phyloP scores from a whole-genome alignment of 805 yeast genomes.

The Candida michaelii region DNA sequence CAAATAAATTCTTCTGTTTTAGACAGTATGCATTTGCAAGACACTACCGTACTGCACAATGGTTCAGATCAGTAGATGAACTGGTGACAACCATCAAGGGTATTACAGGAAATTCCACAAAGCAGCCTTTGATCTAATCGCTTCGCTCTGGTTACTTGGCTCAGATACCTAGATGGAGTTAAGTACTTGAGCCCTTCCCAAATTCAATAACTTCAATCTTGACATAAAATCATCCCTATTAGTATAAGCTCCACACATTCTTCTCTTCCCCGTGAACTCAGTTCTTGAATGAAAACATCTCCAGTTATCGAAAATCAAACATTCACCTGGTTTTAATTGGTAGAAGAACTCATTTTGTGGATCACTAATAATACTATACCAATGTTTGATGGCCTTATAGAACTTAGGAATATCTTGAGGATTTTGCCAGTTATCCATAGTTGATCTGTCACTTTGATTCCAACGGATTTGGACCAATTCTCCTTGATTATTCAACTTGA shows the following conservation, averaged over 20 bases:
- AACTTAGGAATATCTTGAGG: slow-evolving; percentile 50
- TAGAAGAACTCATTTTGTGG: slow-evolving; percentile 52
- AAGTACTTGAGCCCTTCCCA: slow-evolving; percentile 49
- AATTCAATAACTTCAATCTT: slow-evolving; percentile 41
- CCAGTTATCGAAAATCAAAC: slow-evolving; percentile 72
- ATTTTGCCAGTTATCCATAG: slow-evolving; percentile 51
- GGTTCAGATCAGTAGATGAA: too few species aligned
- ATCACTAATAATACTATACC: slow-evolving; percentile 54
- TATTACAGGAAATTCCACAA: too few species aligned
- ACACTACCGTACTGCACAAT: too few species aligned
- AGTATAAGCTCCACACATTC: slow-evolving; percentile 73
- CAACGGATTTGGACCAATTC: slow-evolving; percentile 63
- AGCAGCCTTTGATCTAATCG: too few species aligned
- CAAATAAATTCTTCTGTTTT: too few species aligned
- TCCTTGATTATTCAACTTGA: slow-evolving; percentile 52
- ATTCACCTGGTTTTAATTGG: slow-evolving; percentile 63
- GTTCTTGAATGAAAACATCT: slow-evolving; percentile 68
- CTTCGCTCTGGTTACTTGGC: too few species aligned
- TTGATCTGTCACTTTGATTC: slow-evolving; percentile 70
- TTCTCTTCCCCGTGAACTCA: slow-evolving; percentile 62
- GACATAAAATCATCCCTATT: slow-evolving; percentile 65
- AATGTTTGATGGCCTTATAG: slow-evolving; percentile 56
- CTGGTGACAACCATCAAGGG: too few species aligned
- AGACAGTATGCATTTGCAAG: too few species aligned
- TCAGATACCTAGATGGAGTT: slow-evolving; percentile 28